Percentiles rank a stretch among this genome's conserved stretches.
phyloP scores from a whole-genome alignment of 2,329 filamentous ascomycete species.

The Trichoderma breve region DNA sequence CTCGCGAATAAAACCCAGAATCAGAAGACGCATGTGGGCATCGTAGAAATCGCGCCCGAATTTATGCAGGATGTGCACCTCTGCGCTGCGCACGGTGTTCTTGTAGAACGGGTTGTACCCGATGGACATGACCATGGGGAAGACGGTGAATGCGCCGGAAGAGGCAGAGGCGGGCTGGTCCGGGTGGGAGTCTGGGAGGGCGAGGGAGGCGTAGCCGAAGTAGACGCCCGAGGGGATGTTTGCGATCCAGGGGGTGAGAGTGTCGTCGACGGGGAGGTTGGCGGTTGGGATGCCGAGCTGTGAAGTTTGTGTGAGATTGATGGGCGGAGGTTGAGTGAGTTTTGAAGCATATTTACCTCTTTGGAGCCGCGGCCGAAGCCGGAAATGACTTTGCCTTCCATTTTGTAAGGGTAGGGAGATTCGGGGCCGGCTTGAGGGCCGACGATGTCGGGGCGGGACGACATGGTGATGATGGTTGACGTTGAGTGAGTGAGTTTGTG shows the following conservation, averaged over 20 bases:
- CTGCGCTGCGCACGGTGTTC: conserved; percentile 80
- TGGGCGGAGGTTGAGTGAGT: background rate
- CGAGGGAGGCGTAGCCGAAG: conserved; percentile 84
- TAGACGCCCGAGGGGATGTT: conserved; percentile 78
- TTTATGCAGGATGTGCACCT: conserved; percentile 81
- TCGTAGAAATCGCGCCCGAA: conserved; percentile 85
- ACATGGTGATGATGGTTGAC: conserved; percentile 26
- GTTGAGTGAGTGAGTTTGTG: background rate
- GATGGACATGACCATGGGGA: conserved; percentile 89
- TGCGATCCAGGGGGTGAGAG: conserved; percentile 58
- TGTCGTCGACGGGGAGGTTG: conserved; percentile 75
- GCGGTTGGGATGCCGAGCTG: conserved; percentile 91
- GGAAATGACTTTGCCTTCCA: conserved; percentile 84
- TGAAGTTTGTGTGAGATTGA: no score
- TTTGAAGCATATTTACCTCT: no score
- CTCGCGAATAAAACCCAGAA: conserved; percentile 84
- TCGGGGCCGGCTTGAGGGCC: conserved; percentile 72
- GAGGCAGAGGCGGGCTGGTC: conserved; percentile 31
- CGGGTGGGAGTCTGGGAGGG: conserved; percentile 51
- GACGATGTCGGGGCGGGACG: conserved; percentile 63
- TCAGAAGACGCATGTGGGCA: conserved; percentile 70
- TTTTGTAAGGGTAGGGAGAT: conserved; percentile 75
- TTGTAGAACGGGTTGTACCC: conserved; percentile 98
- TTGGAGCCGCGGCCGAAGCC: conserved; percentile 93
- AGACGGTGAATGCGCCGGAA: conserved; percentile 45